Base-by-base conservation (phyloP, 2,329 filamentous ascomycete species). In the Nigrospora osmanthi region DNA sequence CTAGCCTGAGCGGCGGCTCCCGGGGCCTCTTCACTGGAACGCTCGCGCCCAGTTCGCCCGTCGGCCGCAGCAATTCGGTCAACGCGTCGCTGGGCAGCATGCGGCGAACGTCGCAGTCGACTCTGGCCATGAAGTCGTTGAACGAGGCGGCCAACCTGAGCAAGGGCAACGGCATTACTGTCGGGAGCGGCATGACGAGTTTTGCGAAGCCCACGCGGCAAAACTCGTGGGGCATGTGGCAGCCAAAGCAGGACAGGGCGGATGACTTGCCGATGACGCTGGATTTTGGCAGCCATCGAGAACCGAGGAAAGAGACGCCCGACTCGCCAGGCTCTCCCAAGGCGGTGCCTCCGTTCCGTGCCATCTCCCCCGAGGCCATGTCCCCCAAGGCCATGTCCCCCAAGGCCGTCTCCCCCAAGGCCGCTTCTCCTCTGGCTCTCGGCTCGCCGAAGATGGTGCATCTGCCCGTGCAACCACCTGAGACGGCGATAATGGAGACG, bases 181-280 rank as follows among this genome's bases (percentile, higher is more conserved):
- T 69, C 4, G 65, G 66, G 13, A 69, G 67, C 40, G 50, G 52
- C 1, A 46, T 49, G 9, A 54, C 54, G 2, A 54, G 43, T 32
- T 54, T 58, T 37, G 46, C 53, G 11, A 38, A 44, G 42, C 58
- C 54, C 9, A 60, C 63, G 6, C 69, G 68, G 4, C 65, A 67
- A 1, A 54, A 69, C 17, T 72, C 73, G 7, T 58, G 71, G 9
- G 70, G 71, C 3, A 60, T 77, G 11, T 75, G 75, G 73, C 68
- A 65, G n/a, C 46, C 51, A n/a, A 35, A 46, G 6, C 45, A 52
- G 12, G 56, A 57, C 3, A 54, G 57, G 11, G 57, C 57, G 12
- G 47, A 43, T 12, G 56, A 54, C 10, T 30, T 48, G 14, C 50
- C 67, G 41, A 67, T 77, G 54, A 63, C 78, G 6, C 67, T 76